phyloP scores from a whole-genome alignment of 2,329 filamentous ascomycete species.

The Rutstroemia sydowiana region DNA sequence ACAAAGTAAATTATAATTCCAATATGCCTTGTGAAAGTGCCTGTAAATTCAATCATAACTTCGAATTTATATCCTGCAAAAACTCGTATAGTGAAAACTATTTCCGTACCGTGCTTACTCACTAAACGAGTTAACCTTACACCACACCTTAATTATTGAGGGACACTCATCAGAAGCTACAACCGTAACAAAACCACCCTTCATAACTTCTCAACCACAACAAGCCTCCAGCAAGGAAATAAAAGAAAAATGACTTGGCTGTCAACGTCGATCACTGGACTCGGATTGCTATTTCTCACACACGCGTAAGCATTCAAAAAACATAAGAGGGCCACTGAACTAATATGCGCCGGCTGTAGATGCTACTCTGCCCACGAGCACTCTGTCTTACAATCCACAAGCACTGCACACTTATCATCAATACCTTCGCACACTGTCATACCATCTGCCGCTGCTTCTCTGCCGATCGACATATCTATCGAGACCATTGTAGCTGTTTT shows the following conservation, averaged over 20 bases:
- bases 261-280: conserved; percentile 60
- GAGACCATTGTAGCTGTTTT: conserved; percentile 78
- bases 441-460: conserved; percentile 35
- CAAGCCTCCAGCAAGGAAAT: neutral
- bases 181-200: neutral
- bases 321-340: neutral
- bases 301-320: conserved; percentile 63
- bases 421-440: conserved; percentile 36
- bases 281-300: conserved; percentile 71
- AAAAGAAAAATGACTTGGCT: conserved; percentile 56
- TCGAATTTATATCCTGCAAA: neutral
- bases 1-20: conserved; percentile 3
- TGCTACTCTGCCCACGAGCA: conserved; percentile 97
- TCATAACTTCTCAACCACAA: neutral
- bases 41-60: neutral
- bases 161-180: neutral
- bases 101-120: conserved; percentile 8
- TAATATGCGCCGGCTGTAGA: conserved; percentile 40
- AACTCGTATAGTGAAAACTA: neutral
- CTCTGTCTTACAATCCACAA: conserved; percentile 60
- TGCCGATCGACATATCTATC: conserved; percentile 80
- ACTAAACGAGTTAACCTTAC: conserved; percentile 5
- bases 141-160: conserved; percentile 2
- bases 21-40: neutral
- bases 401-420: conserved; percentile 40